These are phyloP conservation scores for Diaporthe sp. DNA, from an alignment of 2,329 filamentous ascomycete species.

Conservation along the genomic window DNA sequence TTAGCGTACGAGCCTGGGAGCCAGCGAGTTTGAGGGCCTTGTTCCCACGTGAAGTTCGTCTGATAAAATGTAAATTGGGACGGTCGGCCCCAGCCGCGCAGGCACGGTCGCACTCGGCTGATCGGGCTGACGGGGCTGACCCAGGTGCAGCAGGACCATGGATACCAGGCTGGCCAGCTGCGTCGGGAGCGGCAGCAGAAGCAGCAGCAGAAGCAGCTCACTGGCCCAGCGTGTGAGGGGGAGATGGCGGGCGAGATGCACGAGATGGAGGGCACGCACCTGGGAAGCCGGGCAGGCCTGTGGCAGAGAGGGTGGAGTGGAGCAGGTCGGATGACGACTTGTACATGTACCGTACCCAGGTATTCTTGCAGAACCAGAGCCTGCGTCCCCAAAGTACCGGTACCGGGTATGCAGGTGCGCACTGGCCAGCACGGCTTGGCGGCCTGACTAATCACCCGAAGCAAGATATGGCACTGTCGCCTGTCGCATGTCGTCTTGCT, in stretches of 20 bases:
- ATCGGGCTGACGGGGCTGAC: slow-evolving; percentile 32
- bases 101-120: slow-evolving; percentile 30
- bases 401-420: slow-evolving; percentile 1
- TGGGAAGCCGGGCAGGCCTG: slow-evolving; percentile 16
- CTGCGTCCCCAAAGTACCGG: background rate
- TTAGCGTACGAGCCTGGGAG: background rate
- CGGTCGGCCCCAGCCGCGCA: slow-evolving; percentile 32
- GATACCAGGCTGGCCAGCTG: slow-evolving; percentile 5
- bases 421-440: slow-evolving; percentile 8
- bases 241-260: background rate
- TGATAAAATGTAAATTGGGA: slow-evolving; percentile 26
- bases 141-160: slow-evolving; percentile 21
- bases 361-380: background rate
- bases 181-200: background rate
- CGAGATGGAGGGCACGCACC: slow-evolving; percentile 17
- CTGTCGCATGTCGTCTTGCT: slow-evolving; percentile 15
- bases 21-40: slow-evolving; percentile 11
- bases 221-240: background rate
- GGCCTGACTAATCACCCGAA: slow-evolving; percentile 27
- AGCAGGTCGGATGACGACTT: background rate
- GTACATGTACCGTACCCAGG: background rate
- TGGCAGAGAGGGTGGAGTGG: background rate
- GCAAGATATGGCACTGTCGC: slow-evolving; percentile 19
- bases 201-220: slow-evolving; percentile 5
- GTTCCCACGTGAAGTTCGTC: slow-evolving; percentile 31